Conservation (phyloP, 495 filamentous ascomycete species). For the Penicillium salamii region DNA sequence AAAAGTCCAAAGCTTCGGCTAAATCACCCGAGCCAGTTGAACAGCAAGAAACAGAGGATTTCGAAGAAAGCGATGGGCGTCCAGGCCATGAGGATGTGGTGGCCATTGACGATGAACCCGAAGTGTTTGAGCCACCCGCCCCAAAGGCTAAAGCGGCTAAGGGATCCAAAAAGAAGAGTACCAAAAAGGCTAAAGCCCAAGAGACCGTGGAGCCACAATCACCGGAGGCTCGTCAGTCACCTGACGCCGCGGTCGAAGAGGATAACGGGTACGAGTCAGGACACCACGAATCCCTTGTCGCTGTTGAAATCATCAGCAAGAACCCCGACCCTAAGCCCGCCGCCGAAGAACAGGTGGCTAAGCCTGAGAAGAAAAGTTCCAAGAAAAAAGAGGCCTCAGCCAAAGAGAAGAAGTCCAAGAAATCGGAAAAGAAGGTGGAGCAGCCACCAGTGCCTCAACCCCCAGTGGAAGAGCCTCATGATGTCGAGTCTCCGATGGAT, state of each 20-base stretch:
- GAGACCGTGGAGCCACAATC: conserved; percentile 25
- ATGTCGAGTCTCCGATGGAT: background rate
- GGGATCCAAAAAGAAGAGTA: conserved; percentile 25
- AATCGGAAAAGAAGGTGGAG: conserved; percentile 32
- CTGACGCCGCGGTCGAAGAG: conserved; percentile 6
- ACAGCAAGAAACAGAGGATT: conserved; percentile 1
- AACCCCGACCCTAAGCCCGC: conserved; percentile 14
- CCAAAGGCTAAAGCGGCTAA: conserved; percentile 22
- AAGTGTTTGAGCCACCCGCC: conserved; percentile 39
- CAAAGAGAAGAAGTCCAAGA: conserved; percentile 47
- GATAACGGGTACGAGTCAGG: conserved; percentile 35
- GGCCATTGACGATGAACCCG: background rate
- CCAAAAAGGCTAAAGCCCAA: conserved; percentile 25
- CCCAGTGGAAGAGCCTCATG: conserved; percentile 8
- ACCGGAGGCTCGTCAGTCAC: conserved; percentile 21
- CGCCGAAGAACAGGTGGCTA: conserved; percentile 29
- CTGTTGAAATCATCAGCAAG: conserved; percentile 35
- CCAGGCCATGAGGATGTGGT: background rate
- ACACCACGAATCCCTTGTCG: conserved; percentile 39
- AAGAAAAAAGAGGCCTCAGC: conserved; percentile 41
- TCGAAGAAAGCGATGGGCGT: background rate
- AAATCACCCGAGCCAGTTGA: conserved; percentile 8
- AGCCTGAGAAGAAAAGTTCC: conserved; percentile 26
- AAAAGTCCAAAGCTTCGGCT: conserved; percentile 32
- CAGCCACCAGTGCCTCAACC: conserved; percentile 7